Conservation (phyloP, 768 basidiomycete species). For the Coprinopsis strossmayeri region DNA sequence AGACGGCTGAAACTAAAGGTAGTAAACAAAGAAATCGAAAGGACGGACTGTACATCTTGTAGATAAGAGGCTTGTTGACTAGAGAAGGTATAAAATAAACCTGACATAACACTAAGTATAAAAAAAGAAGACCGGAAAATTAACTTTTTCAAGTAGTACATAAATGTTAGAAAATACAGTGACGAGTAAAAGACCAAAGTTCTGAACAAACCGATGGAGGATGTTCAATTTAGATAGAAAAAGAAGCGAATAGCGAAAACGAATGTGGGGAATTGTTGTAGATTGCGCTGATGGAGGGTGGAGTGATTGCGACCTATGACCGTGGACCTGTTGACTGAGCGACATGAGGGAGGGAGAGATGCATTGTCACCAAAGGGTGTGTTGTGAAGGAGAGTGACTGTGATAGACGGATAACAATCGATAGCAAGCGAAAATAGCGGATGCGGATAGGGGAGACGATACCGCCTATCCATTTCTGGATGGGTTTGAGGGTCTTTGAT, state of each 20-base stretch:
- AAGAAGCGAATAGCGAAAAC: not conserved
- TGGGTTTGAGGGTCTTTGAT: no score
- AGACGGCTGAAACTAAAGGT: not conserved
- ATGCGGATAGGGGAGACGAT: no score
- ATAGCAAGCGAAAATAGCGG: no score
- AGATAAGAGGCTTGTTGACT: no score
- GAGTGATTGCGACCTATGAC: not conserved
- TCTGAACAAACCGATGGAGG: not conserved
- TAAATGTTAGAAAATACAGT: not conserved
- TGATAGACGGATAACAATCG: not conserved
- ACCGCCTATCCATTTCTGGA: no score
- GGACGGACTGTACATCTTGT: no score
- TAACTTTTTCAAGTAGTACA: not conserved
- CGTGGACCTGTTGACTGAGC: no score
- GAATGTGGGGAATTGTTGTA: not conserved
- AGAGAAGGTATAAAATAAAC: no score
- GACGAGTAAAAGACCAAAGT: not conserved
- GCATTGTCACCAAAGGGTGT: not conserved
- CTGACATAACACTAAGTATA: no score
- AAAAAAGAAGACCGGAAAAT: no score
- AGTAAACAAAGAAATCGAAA: not conserved
- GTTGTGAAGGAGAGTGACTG: not conserved
- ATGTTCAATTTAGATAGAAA: not conserved
- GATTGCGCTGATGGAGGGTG: not conserved
- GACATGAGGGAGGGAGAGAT: not conserved